phyloP scores from a whole-genome alignment of 148 eudicot genomes.

The Pouteria glomerata region DNA sequence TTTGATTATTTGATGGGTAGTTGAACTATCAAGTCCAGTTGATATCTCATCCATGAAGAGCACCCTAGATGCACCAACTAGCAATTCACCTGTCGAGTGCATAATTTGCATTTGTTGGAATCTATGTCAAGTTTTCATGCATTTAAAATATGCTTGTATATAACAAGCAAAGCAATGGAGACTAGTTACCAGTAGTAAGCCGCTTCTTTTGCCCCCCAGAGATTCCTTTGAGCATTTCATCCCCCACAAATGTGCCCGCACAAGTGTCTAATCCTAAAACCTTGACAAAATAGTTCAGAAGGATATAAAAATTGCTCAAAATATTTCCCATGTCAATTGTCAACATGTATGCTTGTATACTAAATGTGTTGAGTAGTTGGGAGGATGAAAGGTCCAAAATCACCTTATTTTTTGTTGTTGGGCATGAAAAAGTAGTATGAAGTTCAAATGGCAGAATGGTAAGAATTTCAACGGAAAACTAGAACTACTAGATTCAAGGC shows the following conservation, averaged over 20 bases:
- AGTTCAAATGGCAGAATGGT: neutral
- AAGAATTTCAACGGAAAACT: neutral
- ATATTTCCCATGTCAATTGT: neutral
- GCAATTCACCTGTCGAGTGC: conserved; percentile 63
- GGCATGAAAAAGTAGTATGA: neutral
- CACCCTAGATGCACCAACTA: conserved; percentile 76
- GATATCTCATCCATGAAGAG: conserved; percentile 94
- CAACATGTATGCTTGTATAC: neutral
- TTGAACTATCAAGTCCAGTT: conserved; percentile 92
- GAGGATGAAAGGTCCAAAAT: neutral
- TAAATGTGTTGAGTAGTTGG: neutral
- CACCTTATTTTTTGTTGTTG: neutral
- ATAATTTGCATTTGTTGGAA: neutral
- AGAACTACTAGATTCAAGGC: neutral
- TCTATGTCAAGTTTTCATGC: neutral
- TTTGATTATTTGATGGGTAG: conserved; percentile 79
- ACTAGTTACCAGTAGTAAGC: conserved; percentile 67
- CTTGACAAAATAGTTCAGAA: conserved; percentile 50
- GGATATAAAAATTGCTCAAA: neutral
- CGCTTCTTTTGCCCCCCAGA: conserved; percentile 98
- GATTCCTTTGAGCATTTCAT: conserved; percentile 94
- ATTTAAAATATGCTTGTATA: neutral
- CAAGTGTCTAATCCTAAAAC: conserved; percentile 85
- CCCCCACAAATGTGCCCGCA: conserved; percentile 89
- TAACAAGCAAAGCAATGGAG: conserved; percentile 7